Conservation (phyloP, 371 early-diverging fungal species). For the Mucor sp. region DNA sequence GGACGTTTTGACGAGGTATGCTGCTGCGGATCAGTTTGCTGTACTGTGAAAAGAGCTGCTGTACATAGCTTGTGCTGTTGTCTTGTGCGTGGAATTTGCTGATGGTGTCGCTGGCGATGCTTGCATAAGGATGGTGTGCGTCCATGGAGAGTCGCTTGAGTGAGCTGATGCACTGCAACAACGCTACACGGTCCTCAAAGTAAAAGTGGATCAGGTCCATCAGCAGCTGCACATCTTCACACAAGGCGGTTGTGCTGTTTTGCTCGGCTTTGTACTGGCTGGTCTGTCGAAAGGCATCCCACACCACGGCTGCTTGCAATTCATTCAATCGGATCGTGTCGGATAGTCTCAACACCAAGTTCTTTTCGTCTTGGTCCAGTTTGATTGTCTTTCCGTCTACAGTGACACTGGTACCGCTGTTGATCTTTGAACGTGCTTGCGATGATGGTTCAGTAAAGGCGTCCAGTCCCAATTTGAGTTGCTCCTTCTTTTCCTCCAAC, state of each 20-base stretch:
- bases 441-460: constrained; percentile 33
- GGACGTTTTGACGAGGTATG: constrained; percentile 18
- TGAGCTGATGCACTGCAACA: constrained; percentile 42
- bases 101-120: constrained; percentile 29
- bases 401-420: constrained; percentile 20
- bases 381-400: constrained; percentile 40
- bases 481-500: constrained; percentile 37
- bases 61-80: constrained; percentile 16
- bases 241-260: neutral
- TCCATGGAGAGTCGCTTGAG: constrained; percentile 35
- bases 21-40: constrained; percentile 24
- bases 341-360: constrained; percentile 33
- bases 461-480: constrained; percentile 37
- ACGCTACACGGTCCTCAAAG: constrained; percentile 38
- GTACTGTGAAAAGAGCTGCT: constrained; percentile 37
- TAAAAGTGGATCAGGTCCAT: constrained; percentile 29
- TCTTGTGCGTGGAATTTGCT: constrained; percentile 15
- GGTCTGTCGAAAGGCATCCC: constrained; percentile 32
- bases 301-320: constrained; percentile 32
- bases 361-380: constrained; percentile 36
- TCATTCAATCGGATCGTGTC: constrained; percentile 38
- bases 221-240: constrained; percentile 25
- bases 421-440: constrained; percentile 39
- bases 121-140: constrained; percentile 27
- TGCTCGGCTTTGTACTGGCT: neutral